A percentile compares a stretch with the other conserved stretches of the same genome.
These are phyloP conservation scores for Rickenella mellea DNA, from an alignment of 768 basidiomycete species.

Conservation along the genomic window DNA sequence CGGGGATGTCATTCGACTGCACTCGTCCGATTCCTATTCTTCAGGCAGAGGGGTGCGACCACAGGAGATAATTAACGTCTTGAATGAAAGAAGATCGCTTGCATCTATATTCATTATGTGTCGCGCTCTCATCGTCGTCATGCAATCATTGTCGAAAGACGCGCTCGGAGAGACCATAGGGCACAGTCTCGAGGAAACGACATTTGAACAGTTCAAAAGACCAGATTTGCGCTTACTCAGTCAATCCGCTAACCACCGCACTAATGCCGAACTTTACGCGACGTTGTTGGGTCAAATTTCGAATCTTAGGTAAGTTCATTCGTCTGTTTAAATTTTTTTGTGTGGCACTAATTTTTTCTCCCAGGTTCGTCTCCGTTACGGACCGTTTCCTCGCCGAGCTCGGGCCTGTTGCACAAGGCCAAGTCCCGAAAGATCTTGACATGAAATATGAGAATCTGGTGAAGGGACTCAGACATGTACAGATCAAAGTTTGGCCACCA, in stretches of 20 bases:
- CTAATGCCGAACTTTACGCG: conserved; percentile 77
- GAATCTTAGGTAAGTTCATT: conserved; percentile 53
- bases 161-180: conserved; percentile 72
- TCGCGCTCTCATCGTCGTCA: conserved; percentile 69
- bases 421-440: conserved; percentile 73
- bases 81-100: conserved; percentile 67
- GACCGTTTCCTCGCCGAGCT: conserved; percentile 83
- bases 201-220: conserved; percentile 74
- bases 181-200: conserved; percentile 75
- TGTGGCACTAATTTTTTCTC: not conserved
- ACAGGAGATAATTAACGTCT: conserved; percentile 38
- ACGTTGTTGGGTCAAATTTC: conserved; percentile 79
- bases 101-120: conserved; percentile 88
- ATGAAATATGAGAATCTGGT: conserved; percentile 79
- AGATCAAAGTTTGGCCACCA: conserved; percentile 89
- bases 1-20: conserved; percentile 39
- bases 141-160: conserved; percentile 65
- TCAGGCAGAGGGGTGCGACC: conserved; percentile 24
- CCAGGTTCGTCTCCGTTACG: conserved; percentile 84
- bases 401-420: conserved; percentile 60
- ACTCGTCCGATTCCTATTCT: conserved; percentile 29
- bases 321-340: not conserved
- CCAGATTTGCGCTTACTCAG: conserved; percentile 59
- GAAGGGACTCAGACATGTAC: conserved; percentile 69
- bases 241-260: conserved; percentile 66